Percentiles rank a stretch among this genome's conserved stretches.
These are phyloP conservation scores for Xerocomus potaroensis DNA, from an alignment of 768 basidiomycete genomes.

Conservation along the genomic window DNA sequence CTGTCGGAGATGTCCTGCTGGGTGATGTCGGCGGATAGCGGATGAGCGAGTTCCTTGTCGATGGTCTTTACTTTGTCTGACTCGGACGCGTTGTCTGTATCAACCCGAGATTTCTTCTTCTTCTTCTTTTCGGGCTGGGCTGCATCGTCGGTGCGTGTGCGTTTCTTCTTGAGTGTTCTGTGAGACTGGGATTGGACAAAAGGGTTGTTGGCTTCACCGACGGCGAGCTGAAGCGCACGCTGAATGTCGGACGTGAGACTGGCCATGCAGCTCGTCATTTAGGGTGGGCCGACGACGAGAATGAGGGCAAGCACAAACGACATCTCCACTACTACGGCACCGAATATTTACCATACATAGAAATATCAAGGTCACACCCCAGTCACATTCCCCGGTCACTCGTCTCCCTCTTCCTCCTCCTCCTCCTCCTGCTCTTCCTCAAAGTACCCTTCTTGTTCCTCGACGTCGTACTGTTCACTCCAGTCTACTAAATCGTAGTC, in stretches of 20 bases:
- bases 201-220: conserved; percentile 43
- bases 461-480: conserved; percentile 63
- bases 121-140: conserved; percentile 32
- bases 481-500: conserved; percentile 74
- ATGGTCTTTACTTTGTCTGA: conserved; percentile 32
- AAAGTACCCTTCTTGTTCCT: conserved; percentile 71
- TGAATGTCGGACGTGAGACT: conserved; percentile 42
- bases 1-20: conserved; percentile 27
- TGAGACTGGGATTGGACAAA: conserved; percentile 26
- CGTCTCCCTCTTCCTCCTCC: conserved; percentile 67
- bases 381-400: conserved; percentile 18
- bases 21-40: conserved; percentile 29
- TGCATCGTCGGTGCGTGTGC: conserved; percentile 16
- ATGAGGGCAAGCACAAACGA: conserved; percentile 38
- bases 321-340: not conserved
- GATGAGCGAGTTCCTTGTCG: conserved; percentile 29
- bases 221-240: conserved; percentile 47
- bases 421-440: conserved; percentile 65
- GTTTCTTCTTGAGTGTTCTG: conserved; percentile 34
- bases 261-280: conserved; percentile 30
- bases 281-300: conserved; percentile 37
- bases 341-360: conserved; percentile 17
- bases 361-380: conserved; percentile 2
- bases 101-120: conserved; percentile 22
- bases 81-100: conserved; percentile 18